Evolutionary conservation across 2,329 filamentous ascomycete genomes (phyloP).

Genomic region (Immersiporthe knoxdaviesiana): DNA sequence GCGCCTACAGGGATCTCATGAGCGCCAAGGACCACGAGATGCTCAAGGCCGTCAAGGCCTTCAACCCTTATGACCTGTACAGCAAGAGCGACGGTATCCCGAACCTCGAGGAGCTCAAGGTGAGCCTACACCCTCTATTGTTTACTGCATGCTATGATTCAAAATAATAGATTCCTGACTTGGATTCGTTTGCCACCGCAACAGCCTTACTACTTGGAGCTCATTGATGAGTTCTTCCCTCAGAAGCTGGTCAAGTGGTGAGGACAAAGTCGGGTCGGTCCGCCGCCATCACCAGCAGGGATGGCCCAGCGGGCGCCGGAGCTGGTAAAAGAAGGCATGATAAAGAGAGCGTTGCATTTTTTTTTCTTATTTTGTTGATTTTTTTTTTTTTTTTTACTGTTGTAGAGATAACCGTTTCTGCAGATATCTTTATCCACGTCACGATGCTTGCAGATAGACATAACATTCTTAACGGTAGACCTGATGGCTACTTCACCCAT

Average conservation of each 20-base stretch:
- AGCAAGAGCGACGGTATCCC: conserved; percentile 87
- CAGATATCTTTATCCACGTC: neutral
- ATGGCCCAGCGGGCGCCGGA: neutral
- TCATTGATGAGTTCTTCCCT: conserved; percentile 77
- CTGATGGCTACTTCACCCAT: neutral
- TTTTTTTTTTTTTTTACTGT: neutral
- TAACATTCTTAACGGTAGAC: no score
- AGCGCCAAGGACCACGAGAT: conserved; percentile 78
- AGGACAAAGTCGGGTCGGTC: neutral
- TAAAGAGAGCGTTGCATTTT: conserved; percentile 16
- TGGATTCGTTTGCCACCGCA: neutral
- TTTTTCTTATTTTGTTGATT: neutral
- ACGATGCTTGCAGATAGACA: neutral
- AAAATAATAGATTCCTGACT: no score
- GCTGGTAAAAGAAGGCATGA: neutral
- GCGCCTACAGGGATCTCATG: conserved; percentile 83
- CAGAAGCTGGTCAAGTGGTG: conserved; percentile 72
- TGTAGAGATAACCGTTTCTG: neutral
- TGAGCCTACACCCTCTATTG: no score
- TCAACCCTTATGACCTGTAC: conserved; percentile 91
- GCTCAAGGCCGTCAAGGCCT: conserved; percentile 79
- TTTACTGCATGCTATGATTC: no score
- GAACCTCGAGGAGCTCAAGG: conserved; percentile 75
- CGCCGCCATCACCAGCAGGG: no score
- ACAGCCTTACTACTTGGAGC: conserved; percentile 71